Evolutionary conservation across 2,329 filamentous ascomycete genomes (phyloP).

Genomic region (Akanthomyces lecanii): DNA sequence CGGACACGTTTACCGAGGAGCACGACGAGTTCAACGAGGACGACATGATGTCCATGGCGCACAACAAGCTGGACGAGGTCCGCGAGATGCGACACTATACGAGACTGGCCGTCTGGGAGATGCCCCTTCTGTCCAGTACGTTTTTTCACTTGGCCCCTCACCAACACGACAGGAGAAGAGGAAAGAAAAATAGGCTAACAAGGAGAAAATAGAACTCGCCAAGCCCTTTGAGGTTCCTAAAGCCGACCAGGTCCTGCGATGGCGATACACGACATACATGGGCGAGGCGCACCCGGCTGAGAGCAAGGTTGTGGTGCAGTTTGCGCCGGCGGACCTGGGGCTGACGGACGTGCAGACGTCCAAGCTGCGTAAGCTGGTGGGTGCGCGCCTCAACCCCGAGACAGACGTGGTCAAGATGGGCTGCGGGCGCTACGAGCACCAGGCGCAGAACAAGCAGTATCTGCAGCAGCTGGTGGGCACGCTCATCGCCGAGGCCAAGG

Average conservation of each 20-base stretch:
- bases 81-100: constrained; percentile 86
- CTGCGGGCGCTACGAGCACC: constrained; percentile 80
- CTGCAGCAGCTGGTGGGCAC: constrained; percentile 72
- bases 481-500: constrained; percentile 71
- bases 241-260: constrained; percentile 69
- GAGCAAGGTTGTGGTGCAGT: constrained; percentile 91
- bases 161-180: too few relatives aligned
- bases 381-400: constrained; percentile 81
- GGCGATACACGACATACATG: constrained; percentile 96
- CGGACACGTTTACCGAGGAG: constrained; percentile 47
- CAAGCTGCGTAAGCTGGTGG: constrained; percentile 86
- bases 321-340: constrained; percentile 68
- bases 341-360: constrained; percentile 63
- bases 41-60: constrained; percentile 77
- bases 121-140: constrained; percentile 85
- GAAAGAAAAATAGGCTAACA: constrained; percentile 16
- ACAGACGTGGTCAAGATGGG: constrained; percentile 82
- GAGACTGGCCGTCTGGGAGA: constrained; percentile 86
- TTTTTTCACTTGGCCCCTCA: constrained; percentile 20
- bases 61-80: constrained; percentile 83
- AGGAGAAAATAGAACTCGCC: constrained; percentile 61
- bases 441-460: constrained; percentile 96
- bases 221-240: constrained; percentile 74
- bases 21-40: constrained; percentile 68
- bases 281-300: constrained; percentile 88